Percentiles rank a stretch among this genome's conserved stretches.
These are phyloP conservation scores for Nemania bipapillata DNA, from an alignment of 2,329 filamentous ascomycete species.

Conservation along the genomic window DNA sequence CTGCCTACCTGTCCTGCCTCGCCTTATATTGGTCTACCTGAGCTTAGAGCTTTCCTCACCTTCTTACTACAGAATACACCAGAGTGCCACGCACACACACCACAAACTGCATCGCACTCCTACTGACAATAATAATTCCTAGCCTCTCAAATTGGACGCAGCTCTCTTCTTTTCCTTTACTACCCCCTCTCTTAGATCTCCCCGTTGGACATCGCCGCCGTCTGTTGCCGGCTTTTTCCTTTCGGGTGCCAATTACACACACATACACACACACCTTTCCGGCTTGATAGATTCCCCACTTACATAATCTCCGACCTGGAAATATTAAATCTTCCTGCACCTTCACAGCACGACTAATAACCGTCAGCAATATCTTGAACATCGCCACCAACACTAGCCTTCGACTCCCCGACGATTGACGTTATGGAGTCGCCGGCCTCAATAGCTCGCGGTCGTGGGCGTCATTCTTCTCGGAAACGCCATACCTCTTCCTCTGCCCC, in stretches of 20 bases:
- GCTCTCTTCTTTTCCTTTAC: constrained; percentile 12
- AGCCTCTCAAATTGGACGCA: constrained; percentile 14
- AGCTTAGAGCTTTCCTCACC: constrained; percentile 30
- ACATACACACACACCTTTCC: too few relatives aligned
- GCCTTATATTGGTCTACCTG: constrained; percentile 7
- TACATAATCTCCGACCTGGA: constrained; percentile 51
- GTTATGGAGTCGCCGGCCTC: constrained; percentile 49
- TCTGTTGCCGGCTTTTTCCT: constrained; percentile 24
- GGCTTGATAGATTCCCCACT: constrained; percentile 46
- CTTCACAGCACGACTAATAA: constrained; percentile 38
- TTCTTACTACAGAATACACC: constrained; percentile 22
- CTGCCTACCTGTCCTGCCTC: neutral
- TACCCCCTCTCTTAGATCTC: constrained; percentile 18
- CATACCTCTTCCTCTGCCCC: constrained; percentile 42
- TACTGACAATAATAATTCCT: constrained; percentile 22
- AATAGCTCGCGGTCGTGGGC: constrained; percentile 44
- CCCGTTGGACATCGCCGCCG: constrained; percentile 15
- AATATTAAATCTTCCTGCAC: constrained; percentile 47
- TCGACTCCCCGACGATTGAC: constrained; percentile 1
- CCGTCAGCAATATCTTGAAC: constrained; percentile 14
- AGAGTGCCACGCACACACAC: constrained; percentile 25
- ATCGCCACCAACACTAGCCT: neutral
- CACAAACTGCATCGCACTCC: constrained; percentile 1
- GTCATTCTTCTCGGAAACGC: constrained; percentile 46
- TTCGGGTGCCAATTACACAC: constrained; percentile 33